A percentile compares a stretch with the other conserved stretches of the same genome.
Conservation (phyloP, 2,329 filamentous ascomycete species). For the Verticillium dahliae region DNA sequence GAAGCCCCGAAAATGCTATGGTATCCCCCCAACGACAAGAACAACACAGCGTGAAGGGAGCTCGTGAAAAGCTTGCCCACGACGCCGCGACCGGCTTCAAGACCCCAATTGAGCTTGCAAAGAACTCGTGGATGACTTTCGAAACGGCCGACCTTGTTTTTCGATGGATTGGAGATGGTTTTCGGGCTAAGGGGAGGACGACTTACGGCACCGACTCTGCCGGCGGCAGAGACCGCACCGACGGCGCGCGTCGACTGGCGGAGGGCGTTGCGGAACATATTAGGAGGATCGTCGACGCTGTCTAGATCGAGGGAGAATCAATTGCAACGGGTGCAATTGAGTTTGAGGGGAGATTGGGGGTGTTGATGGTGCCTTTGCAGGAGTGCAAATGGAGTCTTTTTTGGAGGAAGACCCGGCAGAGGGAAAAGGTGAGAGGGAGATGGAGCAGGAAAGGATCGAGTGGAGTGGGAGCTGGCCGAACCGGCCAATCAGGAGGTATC, state of each 20-base stretch:
- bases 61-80: constrained; percentile 25
- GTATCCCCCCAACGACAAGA: constrained; percentile 15
- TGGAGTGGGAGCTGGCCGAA: constrained; percentile 14
- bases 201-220: constrained; percentile 94
- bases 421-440: constrained; percentile 33
- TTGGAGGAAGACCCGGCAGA: constrained; percentile 26
- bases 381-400: constrained; percentile 35
- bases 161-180: constrained; percentile 39
- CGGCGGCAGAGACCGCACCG: constrained; percentile 85
- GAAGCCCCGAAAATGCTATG: constrained; percentile 37
- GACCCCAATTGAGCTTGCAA: constrained; percentile 28
- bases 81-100: constrained; percentile 10
- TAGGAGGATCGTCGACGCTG: constrained; percentile 45
- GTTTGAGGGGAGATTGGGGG: constrained; percentile 53
- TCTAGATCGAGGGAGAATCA: constrained; percentile 48
- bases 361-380: constrained; percentile 41
- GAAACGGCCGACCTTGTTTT: constrained; percentile 29
- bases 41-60: constrained; percentile 22
- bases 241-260: constrained; percentile 93
- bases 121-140: constrained; percentile 27
- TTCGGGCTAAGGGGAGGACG: constrained; percentile 25
- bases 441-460: constrained; percentile 1
- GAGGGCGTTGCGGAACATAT: constrained; percentile 98
- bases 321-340: constrained; percentile 60
- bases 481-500: neutral